A percentile compares a stretch with the other conserved stretches of the same genome.
These are phyloP conservation scores for Coemansia sp. DNA, from an alignment of 192 early-diverging fungal genomes.

Conservation along the genomic window DNA sequence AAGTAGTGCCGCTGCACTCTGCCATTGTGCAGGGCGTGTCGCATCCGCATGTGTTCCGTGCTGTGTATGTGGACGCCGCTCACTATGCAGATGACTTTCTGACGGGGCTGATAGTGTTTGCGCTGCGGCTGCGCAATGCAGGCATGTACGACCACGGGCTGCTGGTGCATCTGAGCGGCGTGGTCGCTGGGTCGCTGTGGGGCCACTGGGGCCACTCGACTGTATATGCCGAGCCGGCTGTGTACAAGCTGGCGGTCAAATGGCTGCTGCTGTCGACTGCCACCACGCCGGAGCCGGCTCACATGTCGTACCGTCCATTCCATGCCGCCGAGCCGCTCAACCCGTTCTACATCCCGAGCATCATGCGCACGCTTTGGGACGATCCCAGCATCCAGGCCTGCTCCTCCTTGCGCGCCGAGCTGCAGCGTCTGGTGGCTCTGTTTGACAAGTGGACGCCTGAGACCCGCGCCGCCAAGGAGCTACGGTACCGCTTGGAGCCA, in stretches of 20 bases:
- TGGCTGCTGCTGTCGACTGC: slow-evolving; percentile 57
- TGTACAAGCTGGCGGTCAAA: slow-evolving; percentile 66
- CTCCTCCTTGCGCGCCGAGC: slow-evolving; percentile 59
- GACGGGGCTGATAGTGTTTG: slow-evolving; percentile 83
- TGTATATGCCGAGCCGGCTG: slow-evolving; percentile 86
- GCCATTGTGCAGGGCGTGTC: slow-evolving; percentile 64
- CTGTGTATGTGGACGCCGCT: slow-evolving; percentile 84
- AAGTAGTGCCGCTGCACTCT: slow-evolving; percentile 91
- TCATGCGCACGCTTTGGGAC: slow-evolving; percentile 80
- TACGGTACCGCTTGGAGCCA: slow-evolving; percentile 91
- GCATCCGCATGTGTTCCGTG: slow-evolving; percentile 84
- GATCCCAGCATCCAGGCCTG: slow-evolving; percentile 64
- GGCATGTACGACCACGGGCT: slow-evolving; percentile 87
- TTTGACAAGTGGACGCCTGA: slow-evolving; percentile 82
- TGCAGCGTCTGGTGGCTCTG: slow-evolving; percentile 63
- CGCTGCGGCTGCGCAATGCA: slow-evolving; percentile 80
- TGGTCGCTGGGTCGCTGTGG: slow-evolving; percentile 84
- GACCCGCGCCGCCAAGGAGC: slow-evolving; percentile 69
- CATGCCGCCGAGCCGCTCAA: slow-evolving; percentile 71
- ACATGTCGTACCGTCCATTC: slow-evolving; percentile 59
- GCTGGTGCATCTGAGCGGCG: slow-evolving; percentile 80
- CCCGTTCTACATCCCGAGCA: slow-evolving; percentile 92
- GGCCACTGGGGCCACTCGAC: slow-evolving; percentile 89
- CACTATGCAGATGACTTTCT: slow-evolving; percentile 85
- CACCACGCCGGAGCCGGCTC: slow-evolving; percentile 19